These are phyloP conservation scores for Brassica juncea DNA, from an alignment of 345 rosid species.

Conservation along the genomic window DNA sequence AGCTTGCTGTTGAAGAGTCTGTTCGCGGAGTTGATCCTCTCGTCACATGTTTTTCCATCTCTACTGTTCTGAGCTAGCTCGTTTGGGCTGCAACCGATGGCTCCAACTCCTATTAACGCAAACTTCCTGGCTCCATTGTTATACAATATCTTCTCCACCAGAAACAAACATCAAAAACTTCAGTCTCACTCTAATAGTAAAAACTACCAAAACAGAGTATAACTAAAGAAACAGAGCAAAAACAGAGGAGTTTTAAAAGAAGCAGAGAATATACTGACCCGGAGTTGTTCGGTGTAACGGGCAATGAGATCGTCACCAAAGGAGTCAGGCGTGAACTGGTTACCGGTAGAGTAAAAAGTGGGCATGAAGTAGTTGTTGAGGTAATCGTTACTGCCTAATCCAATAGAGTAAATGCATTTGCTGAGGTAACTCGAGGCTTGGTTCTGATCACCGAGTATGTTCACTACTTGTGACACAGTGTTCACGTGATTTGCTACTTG, in stretches of 20 bases:
- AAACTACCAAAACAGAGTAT: not conserved
- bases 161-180: not conserved
- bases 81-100: conserved; percentile 88
- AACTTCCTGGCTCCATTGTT: conserved; percentile 82
- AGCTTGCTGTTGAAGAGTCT: conserved; percentile 76
- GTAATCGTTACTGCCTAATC: conserved; percentile 92
- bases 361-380: conserved; percentile 98
- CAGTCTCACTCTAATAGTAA: not conserved
- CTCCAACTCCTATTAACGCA: conserved; percentile 74
- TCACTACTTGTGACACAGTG: conserved; percentile 61
- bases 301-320: conserved; percentile 59
- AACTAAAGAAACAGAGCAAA: not conserved
- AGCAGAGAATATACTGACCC: conserved; percentile 38
- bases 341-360: conserved; percentile 51
- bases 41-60: conserved; percentile 70
- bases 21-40: conserved; percentile 62
- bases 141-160: conserved; percentile 56
- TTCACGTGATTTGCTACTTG: conserved; percentile 71
- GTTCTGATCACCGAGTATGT: conserved; percentile 58
- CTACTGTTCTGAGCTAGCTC: conserved; percentile 69
- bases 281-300: conserved; percentile 63
- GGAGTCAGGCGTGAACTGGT: conserved; percentile 58
- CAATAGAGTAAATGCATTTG: conserved; percentile 71
- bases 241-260: not conserved
- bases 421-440: conserved; percentile 58